These are phyloP conservation scores for Cordyceps farinosa DNA, from an alignment of 2,329 filamentous ascomycete species.

Conservation along the genomic window DNA sequence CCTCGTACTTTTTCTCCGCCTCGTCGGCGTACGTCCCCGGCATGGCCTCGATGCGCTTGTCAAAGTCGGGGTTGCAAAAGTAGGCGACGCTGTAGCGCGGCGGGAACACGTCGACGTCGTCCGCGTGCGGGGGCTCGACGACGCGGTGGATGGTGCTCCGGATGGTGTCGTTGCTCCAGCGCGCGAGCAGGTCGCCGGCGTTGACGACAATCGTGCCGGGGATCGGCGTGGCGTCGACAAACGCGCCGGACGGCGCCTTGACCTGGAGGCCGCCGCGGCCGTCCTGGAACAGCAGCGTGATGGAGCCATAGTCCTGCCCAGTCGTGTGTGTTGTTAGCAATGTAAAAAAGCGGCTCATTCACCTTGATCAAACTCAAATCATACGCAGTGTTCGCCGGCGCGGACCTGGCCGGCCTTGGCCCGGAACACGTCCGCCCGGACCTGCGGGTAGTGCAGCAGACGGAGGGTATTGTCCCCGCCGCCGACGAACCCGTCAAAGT, in stretches of 20 bases:
- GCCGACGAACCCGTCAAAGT: constrained; percentile 74
- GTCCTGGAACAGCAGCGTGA: constrained; percentile 63
- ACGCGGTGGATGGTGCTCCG: constrained; percentile 88
- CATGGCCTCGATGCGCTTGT: constrained; percentile 72
- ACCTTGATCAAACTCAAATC: constrained; percentile 16
- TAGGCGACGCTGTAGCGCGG: constrained; percentile 82
- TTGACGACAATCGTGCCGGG: constrained; percentile 81
- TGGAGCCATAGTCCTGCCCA: constrained; percentile 52
- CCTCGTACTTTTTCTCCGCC: constrained; percentile 72
- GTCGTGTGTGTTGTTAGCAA: background rate
- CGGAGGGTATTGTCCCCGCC: constrained; percentile 68
- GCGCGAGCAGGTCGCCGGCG: constrained; percentile 77
- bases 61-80: constrained; percentile 65
- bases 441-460: constrained; percentile 72
- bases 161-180: constrained; percentile 90
- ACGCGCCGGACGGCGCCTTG: constrained; percentile 68
- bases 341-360: background rate
- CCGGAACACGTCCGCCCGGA: constrained; percentile 62
- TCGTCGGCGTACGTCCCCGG: constrained; percentile 68
- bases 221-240: constrained; percentile 81
- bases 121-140: constrained; percentile 69
- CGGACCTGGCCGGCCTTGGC: constrained; percentile 67
- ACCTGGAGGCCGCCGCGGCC: constrained; percentile 53
- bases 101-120: constrained; percentile 55
- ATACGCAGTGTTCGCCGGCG: constrained; percentile 68